Conservation (phyloP, 306 rosid species). For the Prunus salicina region DNA sequence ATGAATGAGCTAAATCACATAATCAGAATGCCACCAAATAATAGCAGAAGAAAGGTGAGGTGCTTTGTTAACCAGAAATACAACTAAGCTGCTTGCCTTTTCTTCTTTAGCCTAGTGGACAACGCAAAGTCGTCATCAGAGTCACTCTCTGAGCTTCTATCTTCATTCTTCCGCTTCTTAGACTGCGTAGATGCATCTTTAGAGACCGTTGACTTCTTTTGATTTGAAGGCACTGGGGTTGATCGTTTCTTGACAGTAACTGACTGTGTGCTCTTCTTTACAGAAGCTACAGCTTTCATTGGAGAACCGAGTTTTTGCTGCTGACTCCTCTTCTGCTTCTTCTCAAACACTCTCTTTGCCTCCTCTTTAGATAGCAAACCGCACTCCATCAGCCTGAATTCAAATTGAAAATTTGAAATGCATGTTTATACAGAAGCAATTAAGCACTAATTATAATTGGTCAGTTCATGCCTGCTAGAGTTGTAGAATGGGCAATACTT, state of each 20-base stretch:
- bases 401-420: conserved; percentile 9
- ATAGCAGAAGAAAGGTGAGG: conserved; percentile 6
- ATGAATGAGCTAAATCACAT: conserved; percentile 9
- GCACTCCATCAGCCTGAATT: conserved; percentile 87
- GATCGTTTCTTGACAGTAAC: conserved; percentile 43
- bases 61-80: background rate
- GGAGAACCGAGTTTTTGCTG: conserved; percentile 56
- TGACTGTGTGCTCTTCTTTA: conserved; percentile 38
- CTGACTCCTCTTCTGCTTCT: conserved; percentile 52
- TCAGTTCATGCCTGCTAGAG: background rate
- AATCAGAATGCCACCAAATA: background rate
- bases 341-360: conserved; percentile 59
- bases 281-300: conserved; percentile 26
- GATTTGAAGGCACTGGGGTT: conserved; percentile 32
- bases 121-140: conserved; percentile 45
- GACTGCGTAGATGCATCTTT: conserved; percentile 34
- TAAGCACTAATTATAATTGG: background rate
- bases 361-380: conserved; percentile 72
- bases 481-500: background rate
- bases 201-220: conserved; percentile 37
- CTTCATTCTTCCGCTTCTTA: conserved; percentile 53
- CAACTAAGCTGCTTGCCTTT: conserved; percentile 43
- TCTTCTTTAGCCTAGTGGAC: conserved; percentile 5
- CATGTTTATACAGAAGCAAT: conserved; percentile 8
- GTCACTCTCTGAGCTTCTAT: conserved; percentile 44